Evolutionary conservation across 2,329 filamentous ascomycete genomes (phyloP).

Genomic region (Xylaria sp.): DNA sequence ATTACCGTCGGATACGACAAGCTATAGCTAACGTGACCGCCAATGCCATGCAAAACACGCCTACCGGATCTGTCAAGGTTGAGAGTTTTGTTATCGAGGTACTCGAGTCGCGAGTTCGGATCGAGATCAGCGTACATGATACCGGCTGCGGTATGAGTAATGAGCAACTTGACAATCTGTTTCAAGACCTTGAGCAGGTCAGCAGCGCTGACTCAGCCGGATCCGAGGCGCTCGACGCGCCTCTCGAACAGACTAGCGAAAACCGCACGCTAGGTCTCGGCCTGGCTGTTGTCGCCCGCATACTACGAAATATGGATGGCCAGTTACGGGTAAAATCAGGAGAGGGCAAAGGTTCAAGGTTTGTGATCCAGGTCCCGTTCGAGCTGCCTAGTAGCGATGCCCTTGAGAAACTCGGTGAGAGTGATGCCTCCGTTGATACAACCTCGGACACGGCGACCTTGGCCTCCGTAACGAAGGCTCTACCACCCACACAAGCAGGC

Average conservation of each 20-base stretch:
- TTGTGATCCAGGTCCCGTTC: conserved; percentile 83
- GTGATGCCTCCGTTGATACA: conserved; percentile 33
- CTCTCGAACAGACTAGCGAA: conserved; percentile 47
- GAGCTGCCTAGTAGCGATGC: conserved; percentile 63
- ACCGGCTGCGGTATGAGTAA: conserved; percentile 77
- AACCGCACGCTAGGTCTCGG: conserved; percentile 76
- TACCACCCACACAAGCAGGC: conserved; percentile 51
- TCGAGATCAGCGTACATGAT: conserved; percentile 81
- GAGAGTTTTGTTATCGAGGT: conserved; percentile 72
- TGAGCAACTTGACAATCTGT: conserved; percentile 62
- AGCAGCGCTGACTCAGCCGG: conserved; percentile 57
- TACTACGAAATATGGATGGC: conserved; percentile 89
- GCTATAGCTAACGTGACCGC: conserved; percentile 84
- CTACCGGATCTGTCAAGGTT: conserved; percentile 72
- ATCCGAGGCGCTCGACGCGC: conserved; percentile 39
- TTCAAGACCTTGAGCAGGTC: conserved; percentile 69
- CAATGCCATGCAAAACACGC: conserved; percentile 85
- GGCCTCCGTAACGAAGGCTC: conserved; percentile 48
- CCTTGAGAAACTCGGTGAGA: conserved; percentile 41
- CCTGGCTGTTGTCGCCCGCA: conserved; percentile 86
- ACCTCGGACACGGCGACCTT: conserved; percentile 41
- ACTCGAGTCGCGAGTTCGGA: conserved; percentile 63
- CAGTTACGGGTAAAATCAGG: conserved; percentile 87
- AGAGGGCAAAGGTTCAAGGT: conserved; percentile 81
- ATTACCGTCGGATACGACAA: conserved; percentile 82